These are phyloP conservation scores for Boletus patriciae DNA, from an alignment of 768 basidiomycete species.

Conservation along the genomic window DNA sequence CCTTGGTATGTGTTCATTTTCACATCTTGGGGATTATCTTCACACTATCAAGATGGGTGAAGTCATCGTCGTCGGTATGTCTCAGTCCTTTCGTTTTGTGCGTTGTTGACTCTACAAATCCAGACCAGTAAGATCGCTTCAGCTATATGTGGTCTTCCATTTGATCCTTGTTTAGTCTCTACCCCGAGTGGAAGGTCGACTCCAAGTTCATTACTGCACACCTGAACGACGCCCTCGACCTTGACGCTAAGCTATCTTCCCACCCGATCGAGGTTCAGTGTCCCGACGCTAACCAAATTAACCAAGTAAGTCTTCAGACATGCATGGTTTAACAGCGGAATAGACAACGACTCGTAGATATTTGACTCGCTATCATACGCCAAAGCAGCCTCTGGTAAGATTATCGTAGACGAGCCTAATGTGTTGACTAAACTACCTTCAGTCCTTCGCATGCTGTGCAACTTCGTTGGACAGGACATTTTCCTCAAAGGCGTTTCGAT, in stretches of 20 bases:
- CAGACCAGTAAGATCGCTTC: conserved; percentile 51
- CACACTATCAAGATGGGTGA: conserved; percentile 69
- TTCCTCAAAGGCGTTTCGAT: conserved; percentile 89
- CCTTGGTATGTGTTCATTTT: conserved; percentile 52
- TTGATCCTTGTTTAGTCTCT: conserved; percentile 46
- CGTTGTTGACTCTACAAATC: conserved; percentile 12
- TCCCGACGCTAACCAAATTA: conserved; percentile 82
- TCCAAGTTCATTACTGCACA: conserved; percentile 79
- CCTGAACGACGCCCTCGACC: conserved; percentile 69
- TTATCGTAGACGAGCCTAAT: background rate
- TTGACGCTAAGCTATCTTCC: conserved; percentile 84
- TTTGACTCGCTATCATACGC: conserved; percentile 88
- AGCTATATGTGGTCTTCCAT: background rate
- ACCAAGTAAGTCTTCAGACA: conserved; percentile 47
- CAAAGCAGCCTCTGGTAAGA: conserved; percentile 73
- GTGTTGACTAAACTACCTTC: background rate
- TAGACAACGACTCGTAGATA: conserved; percentile 49
- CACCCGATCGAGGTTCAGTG: conserved; percentile 94
- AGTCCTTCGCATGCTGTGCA: conserved; percentile 93
- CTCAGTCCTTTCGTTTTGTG: background rate
- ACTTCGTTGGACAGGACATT: conserved; percentile 82
- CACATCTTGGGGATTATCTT: background rate
- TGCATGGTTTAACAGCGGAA: background rate
- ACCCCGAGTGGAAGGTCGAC: conserved; percentile 85
- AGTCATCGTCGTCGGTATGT: conserved; percentile 73